Percentiles rank a stretch among this genome's conserved stretches.
Evolutionary conservation across 2,329 filamentous ascomycete species (phyloP).

Genomic region (Niveomyces coronatus): DNA sequence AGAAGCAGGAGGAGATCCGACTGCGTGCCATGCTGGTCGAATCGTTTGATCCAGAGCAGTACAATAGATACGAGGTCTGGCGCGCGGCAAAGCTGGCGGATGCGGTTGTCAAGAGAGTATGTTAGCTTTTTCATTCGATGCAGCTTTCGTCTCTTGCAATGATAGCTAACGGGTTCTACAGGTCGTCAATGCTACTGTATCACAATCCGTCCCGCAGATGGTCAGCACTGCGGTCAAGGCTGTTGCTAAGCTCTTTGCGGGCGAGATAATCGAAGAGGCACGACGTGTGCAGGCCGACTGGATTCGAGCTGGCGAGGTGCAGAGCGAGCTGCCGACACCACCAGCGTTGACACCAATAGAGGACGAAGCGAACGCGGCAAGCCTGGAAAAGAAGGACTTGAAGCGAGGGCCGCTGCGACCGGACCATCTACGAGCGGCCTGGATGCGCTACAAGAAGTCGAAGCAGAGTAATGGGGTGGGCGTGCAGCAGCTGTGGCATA

Average conservation of each 20-base stretch:
- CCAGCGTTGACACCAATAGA: constrained; percentile 21
- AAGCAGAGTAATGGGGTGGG: constrained; percentile 54
- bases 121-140: constrained; percentile 14
- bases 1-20: constrained; percentile 52
- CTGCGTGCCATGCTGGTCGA: constrained; percentile 51
- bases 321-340: constrained; percentile 40
- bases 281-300: constrained; percentile 63
- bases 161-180: constrained; percentile 17
- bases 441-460: constrained; percentile 54
- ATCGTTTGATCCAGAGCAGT: constrained; percentile 55
- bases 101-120: constrained; percentile 56
- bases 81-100: constrained; percentile 58
- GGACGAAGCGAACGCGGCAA: constrained; percentile 11
- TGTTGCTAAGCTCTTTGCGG: constrained; percentile 67
- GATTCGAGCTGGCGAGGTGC: constrained; percentile 49
- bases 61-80: constrained; percentile 61
- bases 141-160: background rate
- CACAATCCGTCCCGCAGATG: constrained; percentile 63
- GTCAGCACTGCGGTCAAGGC: constrained; percentile 68
- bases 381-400: constrained; percentile 17
- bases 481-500: constrained; percentile 49
- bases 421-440: constrained; percentile 64
- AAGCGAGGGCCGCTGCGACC: constrained; percentile 53
- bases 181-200: constrained; percentile 72
- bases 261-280: constrained; percentile 64